phyloP scores from a whole-genome alignment of 495 filamentous ascomycete species.

The Tuber aestivum region DNA sequence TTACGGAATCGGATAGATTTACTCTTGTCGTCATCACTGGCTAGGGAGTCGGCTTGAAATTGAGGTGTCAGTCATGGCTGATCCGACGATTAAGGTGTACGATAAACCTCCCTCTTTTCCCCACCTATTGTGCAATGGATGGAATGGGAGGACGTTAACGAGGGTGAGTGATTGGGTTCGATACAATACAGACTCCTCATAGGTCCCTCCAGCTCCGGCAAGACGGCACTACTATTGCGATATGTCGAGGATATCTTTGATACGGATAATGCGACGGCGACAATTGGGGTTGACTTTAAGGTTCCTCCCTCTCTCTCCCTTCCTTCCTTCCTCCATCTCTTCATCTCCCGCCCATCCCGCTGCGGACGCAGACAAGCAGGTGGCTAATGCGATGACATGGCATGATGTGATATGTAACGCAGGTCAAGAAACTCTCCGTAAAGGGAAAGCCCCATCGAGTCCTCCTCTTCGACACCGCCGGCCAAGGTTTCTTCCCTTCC shows the following conservation, averaged over 20 bases:
- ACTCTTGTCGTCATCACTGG: not conserved
- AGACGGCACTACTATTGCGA: constrained; percentile 46
- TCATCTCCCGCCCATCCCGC: constrained; percentile 16
- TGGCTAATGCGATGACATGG: not conserved
- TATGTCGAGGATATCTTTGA: constrained; percentile 60
- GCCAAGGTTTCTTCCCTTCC: constrained; percentile 35
- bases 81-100: constrained; percentile 38
- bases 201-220: constrained; percentile 39
- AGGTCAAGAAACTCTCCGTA: constrained; percentile 46
- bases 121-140: not conserved
- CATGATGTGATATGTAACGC: constrained; percentile 18
- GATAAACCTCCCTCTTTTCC: constrained; percentile 12
- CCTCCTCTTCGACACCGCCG: constrained; percentile 56
- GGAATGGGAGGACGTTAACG: not conserved
- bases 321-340: constrained; percentile 12
- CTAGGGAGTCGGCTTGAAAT: not conserved
- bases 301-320: constrained; percentile 41
- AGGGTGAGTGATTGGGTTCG: not conserved
- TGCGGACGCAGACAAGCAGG: constrained; percentile 6
- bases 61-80: not conserved
- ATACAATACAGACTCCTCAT: constrained; percentile 31
- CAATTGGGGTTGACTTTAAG: constrained; percentile 60
- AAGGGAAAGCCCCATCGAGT: constrained; percentile 53
- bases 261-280: constrained; percentile 53
- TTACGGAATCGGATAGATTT: not conserved